phyloP scores from a whole-genome alignment of 2,329 filamentous ascomycete species.

The Alternaria alternata region DNA sequence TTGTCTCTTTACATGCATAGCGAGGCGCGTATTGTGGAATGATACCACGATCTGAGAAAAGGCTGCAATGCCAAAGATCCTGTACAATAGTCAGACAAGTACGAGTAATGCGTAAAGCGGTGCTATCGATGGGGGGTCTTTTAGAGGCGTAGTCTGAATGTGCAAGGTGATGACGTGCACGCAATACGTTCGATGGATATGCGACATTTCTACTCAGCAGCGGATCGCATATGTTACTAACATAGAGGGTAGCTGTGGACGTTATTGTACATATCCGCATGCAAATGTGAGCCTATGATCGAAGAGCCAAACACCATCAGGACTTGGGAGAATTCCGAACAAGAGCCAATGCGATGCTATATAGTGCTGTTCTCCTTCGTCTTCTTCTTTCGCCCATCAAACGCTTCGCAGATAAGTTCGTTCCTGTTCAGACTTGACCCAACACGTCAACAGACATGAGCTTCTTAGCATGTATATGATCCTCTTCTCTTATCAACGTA shows the following conservation, averaged over 20 bases:
- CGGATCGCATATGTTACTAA: too few relatives aligned
- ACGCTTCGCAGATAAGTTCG: too few relatives aligned
- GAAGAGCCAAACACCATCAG: background rate
- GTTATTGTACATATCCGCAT: background rate
- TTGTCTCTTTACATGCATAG: conserved; percentile 20
- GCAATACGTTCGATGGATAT: background rate
- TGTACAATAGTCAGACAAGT: background rate
- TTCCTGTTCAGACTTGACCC: too few relatives aligned
- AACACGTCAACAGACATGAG: too few relatives aligned
- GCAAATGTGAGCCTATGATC: background rate
- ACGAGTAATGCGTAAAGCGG: background rate
- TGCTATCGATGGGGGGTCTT: background rate
- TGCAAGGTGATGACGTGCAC: background rate
- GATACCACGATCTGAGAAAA: background rate
- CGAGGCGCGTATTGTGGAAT: conserved; percentile 15
- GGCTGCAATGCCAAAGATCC: background rate
- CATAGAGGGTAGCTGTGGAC: too few relatives aligned
- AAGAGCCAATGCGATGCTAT: background rate
- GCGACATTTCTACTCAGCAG: background rate
- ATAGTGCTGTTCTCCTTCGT: background rate
- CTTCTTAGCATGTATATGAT: too few relatives aligned
- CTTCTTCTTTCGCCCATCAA: too few relatives aligned
- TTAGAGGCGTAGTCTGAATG: background rate
- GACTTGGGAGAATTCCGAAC: background rate
- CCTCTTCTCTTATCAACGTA: too few relatives aligned